Evolutionary conservation across 2,329 filamentous ascomycete species (phyloP), one percentile per base, ranked within the genome.

Genomic region (Pyrenophora seminiperda): DNA sequence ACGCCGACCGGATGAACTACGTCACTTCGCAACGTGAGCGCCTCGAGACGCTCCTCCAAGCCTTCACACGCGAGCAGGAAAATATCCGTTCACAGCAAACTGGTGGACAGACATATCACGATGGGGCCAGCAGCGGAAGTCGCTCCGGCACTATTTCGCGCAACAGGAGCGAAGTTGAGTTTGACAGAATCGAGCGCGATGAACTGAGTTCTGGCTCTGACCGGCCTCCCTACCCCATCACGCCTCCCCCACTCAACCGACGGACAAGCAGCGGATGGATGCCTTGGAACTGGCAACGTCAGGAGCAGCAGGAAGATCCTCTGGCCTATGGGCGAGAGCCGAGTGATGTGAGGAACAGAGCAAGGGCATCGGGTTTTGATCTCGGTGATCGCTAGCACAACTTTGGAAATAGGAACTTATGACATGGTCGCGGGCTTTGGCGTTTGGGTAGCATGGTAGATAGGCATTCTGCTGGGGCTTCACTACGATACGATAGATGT

Each of bases 111-210:
- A 58, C 22, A 71, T 77, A 52, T 77, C 77, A 70, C 54, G 77
- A 80, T n/a, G 58, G 38, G 19, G 51, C 38, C 32, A 59, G 53
- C 40, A 57, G 47, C 6, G 47, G 45, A 7, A 54, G 45, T 15
- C 50, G 49, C 20, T 48, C 50, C 24, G 65, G 71, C 54, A 84
- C 78, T 3, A 75, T 96, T 63, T 87, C 84, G 63, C 93, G 93
- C 76, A 93, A 89, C 67, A 85, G 86, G 57, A 95, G 90, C 71
- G 91, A 96, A 69, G 84, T 83, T 15, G 93, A 96, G 62, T 97
- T 97, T 67, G 91, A 96, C 67, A 89, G 90, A 70, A 90, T 95
- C 60, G 89, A 94, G 55, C 85, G 67, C 22, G 72, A 86, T 27
- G 88, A 92, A 67, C 81, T 77, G 30, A 53, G 42, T 41, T 47